Evolutionary conservation across 2,329 filamentous ascomycete species (phyloP), one percentile per base, ranked within the genome.

Genomic region (Macrophomina tecta): DNA sequence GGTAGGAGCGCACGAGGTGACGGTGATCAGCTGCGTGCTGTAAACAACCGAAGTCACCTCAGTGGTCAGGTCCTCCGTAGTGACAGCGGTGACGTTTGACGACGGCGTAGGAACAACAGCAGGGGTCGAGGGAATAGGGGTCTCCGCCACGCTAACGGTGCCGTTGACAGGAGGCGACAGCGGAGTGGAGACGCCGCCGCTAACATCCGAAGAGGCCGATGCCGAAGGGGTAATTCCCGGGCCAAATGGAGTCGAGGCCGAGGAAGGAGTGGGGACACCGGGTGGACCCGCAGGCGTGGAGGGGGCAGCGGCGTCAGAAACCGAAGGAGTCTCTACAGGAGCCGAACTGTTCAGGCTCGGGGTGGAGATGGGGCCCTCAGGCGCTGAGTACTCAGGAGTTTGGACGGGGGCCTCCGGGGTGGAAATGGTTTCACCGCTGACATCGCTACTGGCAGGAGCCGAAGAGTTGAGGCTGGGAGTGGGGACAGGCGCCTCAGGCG

Each of bases 21-120:
- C 42, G 6, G 63, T 65, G 63, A 46, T 34, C 32, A 58, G 18
- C 42, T 55, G 45, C 6, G 63, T 65, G 52, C 51, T 56, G 52
- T 65, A 65, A 3, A 65, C 52, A 18, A 52, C 51, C 12, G 52
- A 58, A 3, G 63, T 65, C n/a, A 62, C 45, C 12, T 62, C 42
- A 28, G 45, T 48, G 30, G 45, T 62, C 28, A 62, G n/a, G n/a
- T 62, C 23, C 23, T 23, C 30, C 14, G 58, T 64, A 14, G 61
- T 64, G 28, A n/a, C 49, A 9, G 23, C 61, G 18, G 42, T 45
- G 38, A 45, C 55, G 23, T 53, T 64, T 2, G 61, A 18, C 14
- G 28, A 4, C 18, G 42, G 32, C 30, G 58, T 61, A 23, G 42
- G 28, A 36, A 48, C 42, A 30, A 45, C 6, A 45, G 42, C 42